Conservation (phyloP, 1,284 basidiomycete genomes). For the Rhodofomes roseus region DNA sequence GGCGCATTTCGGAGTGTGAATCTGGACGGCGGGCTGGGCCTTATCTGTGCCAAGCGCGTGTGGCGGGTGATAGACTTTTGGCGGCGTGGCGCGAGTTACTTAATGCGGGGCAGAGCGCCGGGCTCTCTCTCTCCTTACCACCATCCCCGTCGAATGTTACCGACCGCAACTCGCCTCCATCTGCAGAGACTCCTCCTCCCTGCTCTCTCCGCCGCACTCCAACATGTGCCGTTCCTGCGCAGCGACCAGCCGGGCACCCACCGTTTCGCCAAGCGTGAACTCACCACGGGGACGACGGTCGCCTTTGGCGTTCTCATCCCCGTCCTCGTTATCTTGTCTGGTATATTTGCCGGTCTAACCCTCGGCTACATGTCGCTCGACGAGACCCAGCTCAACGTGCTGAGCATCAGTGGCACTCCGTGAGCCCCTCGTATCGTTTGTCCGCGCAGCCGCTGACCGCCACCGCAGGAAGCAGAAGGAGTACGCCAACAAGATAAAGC, state of each 20-base stretch:
- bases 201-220: slow-evolving; percentile 38
- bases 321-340: slow-evolving; percentile 56
- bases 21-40: not conserved
- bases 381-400: slow-evolving; percentile 87
- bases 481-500: slow-evolving; percentile 84
- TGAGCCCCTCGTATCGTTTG: slow-evolving; percentile 35
- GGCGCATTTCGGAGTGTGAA: not conserved
- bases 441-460: not conserved
- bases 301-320: slow-evolving; percentile 55
- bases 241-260: slow-evolving; percentile 15
- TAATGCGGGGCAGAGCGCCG: slow-evolving; percentile 5
- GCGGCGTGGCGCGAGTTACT: slow-evolving; percentile 4
- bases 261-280: slow-evolving; percentile 25
- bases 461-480: slow-evolving; percentile 62
- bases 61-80: slow-evolving; percentile 3
- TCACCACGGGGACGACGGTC: slow-evolving; percentile 35
- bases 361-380: slow-evolving; percentile 93
- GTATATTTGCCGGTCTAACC: slow-evolving; percentile 73
- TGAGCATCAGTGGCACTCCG: slow-evolving; percentile 81
- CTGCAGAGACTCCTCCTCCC: slow-evolving; percentile 39
- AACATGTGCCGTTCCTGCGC: slow-evolving; percentile 41
- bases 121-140: not conserved
- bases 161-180: slow-evolving; percentile 6
- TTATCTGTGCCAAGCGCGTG: slow-evolving; percentile 4
- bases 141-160: slow-evolving; percentile 8